Evolutionary conservation across 2,329 filamentous ascomycete species (phyloP).

Genomic region (Paecilomyces niveus): DNA sequence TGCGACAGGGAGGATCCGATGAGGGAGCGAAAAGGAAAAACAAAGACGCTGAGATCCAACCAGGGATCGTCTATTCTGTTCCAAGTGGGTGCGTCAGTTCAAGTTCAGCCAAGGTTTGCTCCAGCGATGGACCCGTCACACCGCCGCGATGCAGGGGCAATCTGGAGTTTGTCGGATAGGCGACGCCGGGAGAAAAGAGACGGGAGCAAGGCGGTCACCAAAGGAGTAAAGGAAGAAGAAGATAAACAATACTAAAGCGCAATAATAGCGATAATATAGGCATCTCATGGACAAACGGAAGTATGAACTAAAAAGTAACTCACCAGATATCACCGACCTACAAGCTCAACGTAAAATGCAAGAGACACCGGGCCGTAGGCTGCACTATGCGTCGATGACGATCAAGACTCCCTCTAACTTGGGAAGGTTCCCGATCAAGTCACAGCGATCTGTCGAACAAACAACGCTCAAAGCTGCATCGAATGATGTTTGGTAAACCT

Average conservation of each 20-base stretch:
- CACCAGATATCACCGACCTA: neutral
- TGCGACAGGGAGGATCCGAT: constrained; percentile 1
- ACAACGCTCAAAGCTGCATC: neutral
- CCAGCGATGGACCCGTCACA: neutral
- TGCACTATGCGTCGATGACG: constrained; percentile 5
- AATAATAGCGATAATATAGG: neutral
- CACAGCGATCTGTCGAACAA: neutral
- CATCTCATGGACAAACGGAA: neutral
- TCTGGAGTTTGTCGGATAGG: neutral
- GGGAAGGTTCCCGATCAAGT: neutral
- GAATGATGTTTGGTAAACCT: neutral
- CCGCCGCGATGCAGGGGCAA: constrained; percentile 1
- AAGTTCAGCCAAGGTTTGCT: constrained; percentile 1
- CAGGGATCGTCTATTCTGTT: neutral
- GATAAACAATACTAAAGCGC: neutral
- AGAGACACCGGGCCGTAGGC: neutral
- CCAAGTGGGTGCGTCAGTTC: constrained; percentile 1
- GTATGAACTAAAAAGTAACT: neutral
- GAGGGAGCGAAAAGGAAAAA: neutral
- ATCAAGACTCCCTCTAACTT: neutral
- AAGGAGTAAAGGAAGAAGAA: neutral
- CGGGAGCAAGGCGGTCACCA: neutral
- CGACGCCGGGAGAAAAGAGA: neutral
- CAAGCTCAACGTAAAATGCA: neutral
- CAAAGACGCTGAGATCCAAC: neutral